A percentile compares a stretch with the other conserved stretches of the same genome.
phyloP scores from a whole-genome alignment of 129 eudicot species.

The sunflower (Helianthus annuus) region DNA sequence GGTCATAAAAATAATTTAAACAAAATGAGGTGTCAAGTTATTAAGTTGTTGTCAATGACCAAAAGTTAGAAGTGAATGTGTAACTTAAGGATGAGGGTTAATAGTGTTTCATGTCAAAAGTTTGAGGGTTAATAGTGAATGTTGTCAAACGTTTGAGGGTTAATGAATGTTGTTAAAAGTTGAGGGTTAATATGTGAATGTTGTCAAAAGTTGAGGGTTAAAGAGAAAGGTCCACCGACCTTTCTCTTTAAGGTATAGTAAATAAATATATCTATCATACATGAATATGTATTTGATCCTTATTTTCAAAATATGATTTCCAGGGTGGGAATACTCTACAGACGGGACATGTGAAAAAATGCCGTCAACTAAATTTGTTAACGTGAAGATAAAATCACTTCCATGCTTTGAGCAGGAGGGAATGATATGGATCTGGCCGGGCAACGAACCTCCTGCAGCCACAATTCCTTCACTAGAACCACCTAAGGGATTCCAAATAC shows the following conservation, averaged over 20 bases:
- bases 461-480: constrained; percentile 78
- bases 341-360: constrained; percentile 94
- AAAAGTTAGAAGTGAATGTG: too few species aligned
- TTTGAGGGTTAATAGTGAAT: too few species aligned
- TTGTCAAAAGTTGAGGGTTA: too few species aligned
- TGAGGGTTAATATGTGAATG: too few species aligned
- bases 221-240: too few species aligned
- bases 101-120: too few species aligned
- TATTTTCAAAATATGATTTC: not conserved
- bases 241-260: too few species aligned
- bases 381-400: constrained; percentile 74
- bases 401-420: constrained; percentile 92
- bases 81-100: not conserved
- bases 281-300: not conserved
- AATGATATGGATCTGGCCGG: constrained; percentile 99
- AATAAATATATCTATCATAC: not conserved
- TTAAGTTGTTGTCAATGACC: too few species aligned
- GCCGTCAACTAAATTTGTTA: constrained; percentile 87
- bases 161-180: too few species aligned
- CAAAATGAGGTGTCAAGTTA: too few species aligned
- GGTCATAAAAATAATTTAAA: too few species aligned
- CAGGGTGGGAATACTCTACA: constrained; percentile 95
- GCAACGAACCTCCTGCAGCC: constrained; percentile 78
- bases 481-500: constrained; percentile 86
- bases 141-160: too few species aligned